Evolutionary conservation across 495 filamentous ascomycete genomes (phyloP).

Genomic region (Penicillium psychrofluorescens): DNA sequence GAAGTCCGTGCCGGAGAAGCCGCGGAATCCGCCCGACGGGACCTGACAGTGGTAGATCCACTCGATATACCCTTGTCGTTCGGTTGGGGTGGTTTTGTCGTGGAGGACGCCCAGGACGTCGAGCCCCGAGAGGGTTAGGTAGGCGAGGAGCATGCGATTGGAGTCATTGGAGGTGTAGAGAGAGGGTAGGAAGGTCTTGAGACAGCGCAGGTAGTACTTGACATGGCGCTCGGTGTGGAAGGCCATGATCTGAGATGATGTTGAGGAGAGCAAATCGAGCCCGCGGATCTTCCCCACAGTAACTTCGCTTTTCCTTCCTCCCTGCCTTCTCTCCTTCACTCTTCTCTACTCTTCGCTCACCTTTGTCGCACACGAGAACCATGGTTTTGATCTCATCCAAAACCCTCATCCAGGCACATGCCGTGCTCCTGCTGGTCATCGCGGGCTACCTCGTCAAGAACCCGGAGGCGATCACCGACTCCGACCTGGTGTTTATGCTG

Average conservation of each 20-base stretch:
- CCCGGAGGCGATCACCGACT: slow-evolving; percentile 63
- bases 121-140: slow-evolving; percentile 76
- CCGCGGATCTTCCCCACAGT: slow-evolving; percentile 10
- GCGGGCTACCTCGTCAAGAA: slow-evolving; percentile 74
- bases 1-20: slow-evolving; percentile 63
- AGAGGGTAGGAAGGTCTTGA: slow-evolving; percentile 71
- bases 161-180: slow-evolving; percentile 82
- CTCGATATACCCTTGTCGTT: slow-evolving; percentile 52
- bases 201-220: slow-evolving; percentile 88
- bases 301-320: neutral
- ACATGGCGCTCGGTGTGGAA: slow-evolving; percentile 70
- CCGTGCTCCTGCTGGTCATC: slow-evolving; percentile 73
- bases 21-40: slow-evolving; percentile 70
- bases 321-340: slow-evolving; percentile 3
- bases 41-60: slow-evolving; percentile 76
- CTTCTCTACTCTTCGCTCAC: neutral
- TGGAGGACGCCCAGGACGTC: slow-evolving; percentile 67
- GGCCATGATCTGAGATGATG: slow-evolving; percentile 17
- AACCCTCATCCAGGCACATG: slow-evolving; percentile 69
- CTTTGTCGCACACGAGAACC: slow-evolving; percentile 7
- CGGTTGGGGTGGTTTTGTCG: slow-evolving; percentile 45
- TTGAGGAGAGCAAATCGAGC: neutral
- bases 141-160: slow-evolving; percentile 81
- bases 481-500: slow-evolving; percentile 73
- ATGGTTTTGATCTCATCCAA: slow-evolving; percentile 77